Base-by-base conservation (phyloP, 2,329 filamentous ascomycete species). In the Neopestalotiopsis clavispora region DNA sequence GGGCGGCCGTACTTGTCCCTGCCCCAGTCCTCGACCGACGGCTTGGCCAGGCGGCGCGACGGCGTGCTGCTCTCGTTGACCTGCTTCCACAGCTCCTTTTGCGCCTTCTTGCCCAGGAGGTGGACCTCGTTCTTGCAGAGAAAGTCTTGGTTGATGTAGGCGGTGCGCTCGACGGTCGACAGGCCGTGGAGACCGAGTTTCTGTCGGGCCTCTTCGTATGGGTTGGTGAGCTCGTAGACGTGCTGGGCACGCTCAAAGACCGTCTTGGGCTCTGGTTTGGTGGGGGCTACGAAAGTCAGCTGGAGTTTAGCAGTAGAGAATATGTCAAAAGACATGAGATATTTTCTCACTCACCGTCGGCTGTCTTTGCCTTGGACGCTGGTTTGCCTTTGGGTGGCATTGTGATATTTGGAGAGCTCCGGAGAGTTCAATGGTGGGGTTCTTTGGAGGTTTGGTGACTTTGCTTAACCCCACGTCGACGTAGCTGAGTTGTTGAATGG, bases 81-180 rank as follows among this genome's bases (percentile, higher is more conserved):
- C 61, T 82, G 80, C 77, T 87, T 87, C 87, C 87, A 90, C 75
- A 87, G 84, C 73, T 89, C 87, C 74, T 85, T 84, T 74, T 88
- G 84, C 32, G 84, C 78, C 77, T 88, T 88, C 76, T 82, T 80
- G n/a, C 73, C 74, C 45, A 77, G 73, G 6, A 67, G 65, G 49
- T 76, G 73, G 69, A 80, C 76, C 59, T 79, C 79, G 49, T 82
- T 80, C 60, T 81, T 81, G 58, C 79, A 79, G 56, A 87, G 80
- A 68, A 86, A 82, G 71, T 83, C 80, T 20, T 82, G 75, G 76
- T 85, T 83, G 49, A 82, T 75, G 79, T 84, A 88, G 28, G 81
- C 82, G 73, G 84, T 83, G 69, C 81, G 83, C 68, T 89, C 86
- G 66, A 82, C 78, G 2, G 83, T 78, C 10, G 82, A 83, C 49